Percentiles rank a stretch among this genome's conserved stretches.
phyloP scores from a whole-genome alignment of 225 moss, liverwort and hornwort species.

The Neckera pumila region DNA sequence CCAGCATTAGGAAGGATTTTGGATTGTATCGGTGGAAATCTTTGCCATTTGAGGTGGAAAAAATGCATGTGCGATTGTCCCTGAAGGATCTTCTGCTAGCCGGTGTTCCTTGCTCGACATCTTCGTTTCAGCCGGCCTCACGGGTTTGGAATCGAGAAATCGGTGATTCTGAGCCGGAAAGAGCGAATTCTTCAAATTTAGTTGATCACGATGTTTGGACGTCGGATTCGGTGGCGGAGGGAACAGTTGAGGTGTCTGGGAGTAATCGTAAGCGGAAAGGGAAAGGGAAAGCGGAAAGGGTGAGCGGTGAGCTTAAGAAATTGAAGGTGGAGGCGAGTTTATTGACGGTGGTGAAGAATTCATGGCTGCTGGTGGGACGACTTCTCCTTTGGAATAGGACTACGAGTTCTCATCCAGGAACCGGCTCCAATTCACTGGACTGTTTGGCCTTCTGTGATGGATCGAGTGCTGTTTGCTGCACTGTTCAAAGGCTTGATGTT shows the following conservation, averaged over 20 bases:
- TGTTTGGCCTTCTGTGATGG: conserved; percentile 68
- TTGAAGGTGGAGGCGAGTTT: conserved; percentile 10
- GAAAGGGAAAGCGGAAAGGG: conserved; percentile 6
- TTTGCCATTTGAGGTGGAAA: not conserved
- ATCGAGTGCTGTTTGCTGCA: conserved; percentile 53
- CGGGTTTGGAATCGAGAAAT: not conserved
- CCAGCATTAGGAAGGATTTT: not conserved
- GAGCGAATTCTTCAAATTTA: not conserved
- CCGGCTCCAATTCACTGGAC: conserved; percentile 43
- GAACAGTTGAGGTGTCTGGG: not conserved
- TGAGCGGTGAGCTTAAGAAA: conserved; percentile 9
- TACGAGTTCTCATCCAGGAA: conserved; percentile 20
- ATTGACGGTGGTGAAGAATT: conserved; percentile 1
- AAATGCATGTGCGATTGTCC: conserved; percentile 18
- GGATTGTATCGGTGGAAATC: not conserved
- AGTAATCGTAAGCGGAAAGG: conserved; percentile 22
- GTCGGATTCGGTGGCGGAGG: not conserved
- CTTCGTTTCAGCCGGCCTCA: not conserved
- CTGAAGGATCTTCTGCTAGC: conserved; percentile 24
- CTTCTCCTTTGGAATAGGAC: conserved; percentile 59
- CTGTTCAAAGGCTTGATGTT: conserved; percentile 34
- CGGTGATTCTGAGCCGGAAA: not conserved
- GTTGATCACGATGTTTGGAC: not conserved
- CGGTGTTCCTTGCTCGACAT: conserved; percentile 19
- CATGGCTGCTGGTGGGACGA: conserved; percentile 36